These are phyloP conservation scores for Xylaria hypoxylon DNA, from an alignment of 2,329 filamentous ascomycete genomes.

Conservation along the genomic window DNA sequence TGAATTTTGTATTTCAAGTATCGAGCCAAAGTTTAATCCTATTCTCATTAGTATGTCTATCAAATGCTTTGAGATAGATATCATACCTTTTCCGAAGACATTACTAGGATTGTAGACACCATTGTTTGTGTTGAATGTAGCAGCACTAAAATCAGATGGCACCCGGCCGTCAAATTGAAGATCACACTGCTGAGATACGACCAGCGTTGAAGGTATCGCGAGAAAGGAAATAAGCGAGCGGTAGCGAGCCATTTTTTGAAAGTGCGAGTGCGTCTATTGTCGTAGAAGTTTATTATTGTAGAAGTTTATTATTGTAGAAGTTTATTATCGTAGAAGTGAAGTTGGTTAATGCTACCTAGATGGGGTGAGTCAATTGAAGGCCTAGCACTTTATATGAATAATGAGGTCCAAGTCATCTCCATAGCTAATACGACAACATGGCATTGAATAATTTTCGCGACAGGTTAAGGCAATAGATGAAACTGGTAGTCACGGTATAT, in stretches of 20 bases:
- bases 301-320: neutral
- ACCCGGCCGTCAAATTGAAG: conserved; percentile 33
- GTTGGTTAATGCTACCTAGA: neutral
- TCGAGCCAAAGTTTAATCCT: conserved; percentile 28
- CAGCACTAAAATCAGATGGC: conserved; percentile 21
- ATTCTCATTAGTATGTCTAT: conserved; percentile 9
- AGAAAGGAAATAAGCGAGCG: conserved; percentile 15
- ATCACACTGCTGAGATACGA: conserved; percentile 25
- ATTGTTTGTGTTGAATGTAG: conserved; percentile 23
- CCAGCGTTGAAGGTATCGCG: conserved; percentile 5
- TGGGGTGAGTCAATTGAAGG: neutral
- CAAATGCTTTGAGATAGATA: neutral
- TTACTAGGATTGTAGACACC: conserved; percentile 28
- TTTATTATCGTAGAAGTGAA: neutral
- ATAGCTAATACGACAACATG: neutral
- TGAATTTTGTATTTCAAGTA: conserved; percentile 24
- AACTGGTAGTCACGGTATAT: neutral
- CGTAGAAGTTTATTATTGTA: neutral
- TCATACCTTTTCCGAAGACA: conserved; percentile 30
- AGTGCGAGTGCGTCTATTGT: neutral
- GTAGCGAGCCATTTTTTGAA: conserved; percentile 14
- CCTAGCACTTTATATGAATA: conserved; percentile 14
- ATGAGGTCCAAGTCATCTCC: neutral
- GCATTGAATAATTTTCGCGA: neutral
- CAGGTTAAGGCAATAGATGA: conserved; percentile 23